Conservation (phyloP, 345 rosid genomes). For the Pistacia vera region DNA sequence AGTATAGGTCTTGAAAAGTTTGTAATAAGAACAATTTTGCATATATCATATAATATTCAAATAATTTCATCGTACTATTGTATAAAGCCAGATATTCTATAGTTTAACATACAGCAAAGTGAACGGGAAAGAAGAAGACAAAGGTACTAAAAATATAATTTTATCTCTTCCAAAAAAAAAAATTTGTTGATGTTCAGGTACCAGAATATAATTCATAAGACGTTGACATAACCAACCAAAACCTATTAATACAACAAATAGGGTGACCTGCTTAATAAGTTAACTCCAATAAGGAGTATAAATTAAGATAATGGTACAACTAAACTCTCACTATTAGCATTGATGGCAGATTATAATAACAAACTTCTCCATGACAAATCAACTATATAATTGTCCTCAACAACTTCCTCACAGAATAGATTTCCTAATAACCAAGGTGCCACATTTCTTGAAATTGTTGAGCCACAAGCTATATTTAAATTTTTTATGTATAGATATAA, state of each 20-base stretch:
- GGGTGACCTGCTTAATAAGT: background rate
- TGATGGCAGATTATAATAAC: background rate
- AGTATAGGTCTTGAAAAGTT: background rate
- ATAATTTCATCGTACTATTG: background rate
- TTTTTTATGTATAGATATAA: too few species aligned
- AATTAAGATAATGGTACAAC: background rate
- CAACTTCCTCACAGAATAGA: background rate
- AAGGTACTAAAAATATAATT: background rate
- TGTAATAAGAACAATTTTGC: background rate
- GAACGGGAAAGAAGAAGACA: background rate
- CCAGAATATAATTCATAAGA: background rate
- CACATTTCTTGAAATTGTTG: too few species aligned
- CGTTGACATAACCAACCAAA: background rate
- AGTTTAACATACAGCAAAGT: constrained; percentile 1
- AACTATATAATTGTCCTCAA: background rate
- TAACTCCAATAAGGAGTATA: background rate
- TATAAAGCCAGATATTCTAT: background rate
- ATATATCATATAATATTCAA: background rate
- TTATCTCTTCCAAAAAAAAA: background rate
- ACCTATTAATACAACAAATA: background rate
- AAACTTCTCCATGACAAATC: background rate
- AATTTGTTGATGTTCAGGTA: background rate
- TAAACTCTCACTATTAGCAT: background rate
- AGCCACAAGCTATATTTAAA: background rate
- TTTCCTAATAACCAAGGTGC: background rate